Base-by-base conservation (phyloP, 2,329 filamentous ascomycete genomes). In the Pseudocercospora crystallina region DNA sequence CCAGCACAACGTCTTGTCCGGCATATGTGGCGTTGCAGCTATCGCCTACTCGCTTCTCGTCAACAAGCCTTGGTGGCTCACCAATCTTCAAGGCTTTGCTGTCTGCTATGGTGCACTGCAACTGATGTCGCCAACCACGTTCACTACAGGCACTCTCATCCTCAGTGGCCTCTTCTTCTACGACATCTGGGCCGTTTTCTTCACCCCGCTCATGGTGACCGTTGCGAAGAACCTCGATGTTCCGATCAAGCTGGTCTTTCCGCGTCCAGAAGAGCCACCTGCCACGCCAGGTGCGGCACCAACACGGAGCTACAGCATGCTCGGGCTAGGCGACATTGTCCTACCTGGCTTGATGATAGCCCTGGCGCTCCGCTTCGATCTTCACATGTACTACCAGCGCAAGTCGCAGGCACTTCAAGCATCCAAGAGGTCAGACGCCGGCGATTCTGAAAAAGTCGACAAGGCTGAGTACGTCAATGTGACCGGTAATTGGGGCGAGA, bases 311-410 rank as follows among this genome's bases (percentile, higher is more conserved):
- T 63, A 63, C 60, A 80, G 89, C 46, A 95, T 97, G 80, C 83
- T 99, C 7, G 92, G 92, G 0, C 79, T 97, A 0, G 92, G 92
- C n/a, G 92, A 99, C 65, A 88, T 99, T 51, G 88, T 96, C 1
- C 78, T 99, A 3, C 92, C 92, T 0, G 94, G 92, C 8, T 90
- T 97, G 64, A 85, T 96, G 72, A 86, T 97, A 56, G 89, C 83
- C 1, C 80, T 96, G 36, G 89, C 91, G 2, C 76, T 99, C 17
- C 84, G 92, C n/a, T 96, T 95, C 62, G 92, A 99, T 66, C 77
- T 96, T 7, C 94, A 89, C 73, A 77, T 90, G 47, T 84, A 87
- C 73, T 97, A 97, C 66, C 77, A 86, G 32, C 78, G 78, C 34
- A 84, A 88, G 64, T 79, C 84, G 66, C 79, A 76, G 37, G 32